phyloP scores from a whole-genome alignment of 2,329 filamentous ascomycete genomes.

The Alternaria burnsii region DNA sequence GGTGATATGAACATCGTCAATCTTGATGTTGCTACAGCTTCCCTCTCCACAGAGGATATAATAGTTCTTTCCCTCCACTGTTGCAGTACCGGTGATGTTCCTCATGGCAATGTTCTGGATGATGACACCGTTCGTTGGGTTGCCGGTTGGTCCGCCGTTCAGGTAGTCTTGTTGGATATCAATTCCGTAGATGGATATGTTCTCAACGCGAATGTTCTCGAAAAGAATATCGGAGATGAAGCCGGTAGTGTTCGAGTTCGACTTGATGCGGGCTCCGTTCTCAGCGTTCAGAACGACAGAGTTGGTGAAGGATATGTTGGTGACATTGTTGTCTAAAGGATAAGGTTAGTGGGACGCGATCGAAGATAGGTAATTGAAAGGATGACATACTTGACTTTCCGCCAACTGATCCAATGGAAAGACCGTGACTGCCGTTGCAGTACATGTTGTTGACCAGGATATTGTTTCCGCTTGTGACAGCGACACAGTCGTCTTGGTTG shows the following conservation, averaged over 20 bases:
- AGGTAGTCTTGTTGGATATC: constrained; percentile 61
- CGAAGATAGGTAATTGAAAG: neutral
- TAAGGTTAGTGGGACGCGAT: neutral
- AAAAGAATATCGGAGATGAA: constrained; percentile 29
- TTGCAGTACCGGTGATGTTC: constrained; percentile 51
- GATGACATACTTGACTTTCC: constrained; percentile 25
- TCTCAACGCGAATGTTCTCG: constrained; percentile 41
- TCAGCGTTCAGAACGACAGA: constrained; percentile 59
- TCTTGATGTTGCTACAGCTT: constrained; percentile 62
- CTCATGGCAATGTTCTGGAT: constrained; percentile 54
- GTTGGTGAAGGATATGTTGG: constrained; percentile 56
- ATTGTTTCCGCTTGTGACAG: constrained; percentile 62
- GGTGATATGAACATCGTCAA: constrained; percentile 52
- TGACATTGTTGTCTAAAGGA: constrained; percentile 40
- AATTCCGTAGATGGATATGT: constrained; percentile 58
- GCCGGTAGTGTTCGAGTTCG: constrained; percentile 59
- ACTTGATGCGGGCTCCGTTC: constrained; percentile 66
- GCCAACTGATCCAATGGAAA: constrained; percentile 66
- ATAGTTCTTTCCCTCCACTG: constrained; percentile 47
- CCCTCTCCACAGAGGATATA: constrained; percentile 64
- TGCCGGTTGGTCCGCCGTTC: constrained; percentile 53
- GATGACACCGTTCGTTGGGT: constrained; percentile 56
- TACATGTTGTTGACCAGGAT: constrained; percentile 46
- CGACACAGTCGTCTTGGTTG: constrained; percentile 67
- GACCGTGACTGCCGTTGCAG: constrained; percentile 62